Percentiles rank a stretch among this genome's conserved stretches.
Conservation (phyloP, 306 rosid species). For the Aeschynomene evenia region DNA sequence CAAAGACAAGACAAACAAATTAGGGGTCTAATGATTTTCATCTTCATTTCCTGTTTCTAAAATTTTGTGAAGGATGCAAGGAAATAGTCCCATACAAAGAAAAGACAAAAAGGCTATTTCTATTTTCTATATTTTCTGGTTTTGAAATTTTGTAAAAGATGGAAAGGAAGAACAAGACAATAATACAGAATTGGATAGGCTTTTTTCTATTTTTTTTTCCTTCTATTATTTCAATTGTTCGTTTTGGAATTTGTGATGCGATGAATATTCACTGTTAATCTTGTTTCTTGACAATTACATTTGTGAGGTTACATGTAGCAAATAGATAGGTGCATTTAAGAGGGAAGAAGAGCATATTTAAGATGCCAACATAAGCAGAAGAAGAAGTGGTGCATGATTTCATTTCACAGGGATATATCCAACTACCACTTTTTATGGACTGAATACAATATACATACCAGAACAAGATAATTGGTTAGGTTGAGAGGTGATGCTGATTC, state of each 20-base stretch:
- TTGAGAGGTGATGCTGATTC: slow-evolving; percentile 33
- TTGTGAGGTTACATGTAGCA: background rate
- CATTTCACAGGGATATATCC: slow-evolving; percentile 44
- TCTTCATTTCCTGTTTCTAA: too few species aligned
- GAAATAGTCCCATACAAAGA: background rate
- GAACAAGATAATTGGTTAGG: slow-evolving; percentile 33
- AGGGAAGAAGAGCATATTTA: slow-evolving; percentile 23
- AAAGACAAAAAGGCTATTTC: background rate
- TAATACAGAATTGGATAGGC: background rate
- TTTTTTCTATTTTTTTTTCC: background rate
- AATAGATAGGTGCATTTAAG: slow-evolving; percentile 34
- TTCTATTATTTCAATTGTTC: background rate
- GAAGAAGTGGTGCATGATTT: slow-evolving; percentile 40
- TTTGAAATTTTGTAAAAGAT: too few species aligned
- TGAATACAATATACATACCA: slow-evolving; percentile 49
- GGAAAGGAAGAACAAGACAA: background rate
- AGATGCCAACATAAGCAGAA: slow-evolving; percentile 37
- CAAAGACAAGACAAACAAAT: background rate
- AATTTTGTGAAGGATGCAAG: too few species aligned
- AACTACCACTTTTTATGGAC: slow-evolving; percentile 49
- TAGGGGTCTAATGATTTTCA: too few species aligned
- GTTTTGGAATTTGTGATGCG: background rate
- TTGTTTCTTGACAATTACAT: background rate
- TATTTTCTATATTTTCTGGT: too few species aligned
- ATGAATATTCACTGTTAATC: background rate